Evolutionary conservation across 345 rosid species (phyloP).

Genomic region (Brassica juncea): DNA sequence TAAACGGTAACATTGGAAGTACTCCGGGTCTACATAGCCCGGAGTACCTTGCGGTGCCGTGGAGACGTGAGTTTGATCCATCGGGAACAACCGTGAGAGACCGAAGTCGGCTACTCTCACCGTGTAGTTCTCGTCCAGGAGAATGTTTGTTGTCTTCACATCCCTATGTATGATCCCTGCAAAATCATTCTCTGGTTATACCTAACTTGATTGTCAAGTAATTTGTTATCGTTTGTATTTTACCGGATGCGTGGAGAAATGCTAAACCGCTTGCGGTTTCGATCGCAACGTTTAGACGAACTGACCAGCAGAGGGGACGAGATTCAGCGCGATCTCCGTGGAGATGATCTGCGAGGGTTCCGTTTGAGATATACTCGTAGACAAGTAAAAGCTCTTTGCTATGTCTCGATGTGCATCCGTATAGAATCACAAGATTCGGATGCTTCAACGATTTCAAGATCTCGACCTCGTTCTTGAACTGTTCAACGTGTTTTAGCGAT

Average conservation of each 20-base stretch:
- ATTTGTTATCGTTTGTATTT: neutral
- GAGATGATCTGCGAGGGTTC: neutral
- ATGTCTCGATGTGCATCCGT: neutral
- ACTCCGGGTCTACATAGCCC: neutral
- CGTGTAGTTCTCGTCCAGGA: neutral
- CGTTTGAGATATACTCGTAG: neutral
- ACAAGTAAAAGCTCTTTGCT: neutral
- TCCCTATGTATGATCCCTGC: neutral
- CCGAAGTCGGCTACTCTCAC: neutral
- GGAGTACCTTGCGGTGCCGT: neutral
- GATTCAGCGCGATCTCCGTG: neutral
- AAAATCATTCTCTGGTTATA: neutral
- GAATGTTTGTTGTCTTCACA: neutral
- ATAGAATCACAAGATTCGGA: neutral
- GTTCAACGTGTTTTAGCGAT: neutral
- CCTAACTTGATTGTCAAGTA: neutral
- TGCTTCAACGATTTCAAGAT: neutral
- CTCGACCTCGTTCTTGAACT: neutral
- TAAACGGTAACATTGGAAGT: neutral
- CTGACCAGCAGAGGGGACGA: neutral
- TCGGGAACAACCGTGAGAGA: neutral
- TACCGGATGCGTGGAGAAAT: neutral
- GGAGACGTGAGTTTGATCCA: neutral
- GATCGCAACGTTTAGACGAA: neutral
- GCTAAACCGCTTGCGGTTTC: neutral